These are phyloP conservation scores for Nectriaceae sp. DNA, from an alignment of 2,329 filamentous ascomycete species.

Conservation along the genomic window DNA sequence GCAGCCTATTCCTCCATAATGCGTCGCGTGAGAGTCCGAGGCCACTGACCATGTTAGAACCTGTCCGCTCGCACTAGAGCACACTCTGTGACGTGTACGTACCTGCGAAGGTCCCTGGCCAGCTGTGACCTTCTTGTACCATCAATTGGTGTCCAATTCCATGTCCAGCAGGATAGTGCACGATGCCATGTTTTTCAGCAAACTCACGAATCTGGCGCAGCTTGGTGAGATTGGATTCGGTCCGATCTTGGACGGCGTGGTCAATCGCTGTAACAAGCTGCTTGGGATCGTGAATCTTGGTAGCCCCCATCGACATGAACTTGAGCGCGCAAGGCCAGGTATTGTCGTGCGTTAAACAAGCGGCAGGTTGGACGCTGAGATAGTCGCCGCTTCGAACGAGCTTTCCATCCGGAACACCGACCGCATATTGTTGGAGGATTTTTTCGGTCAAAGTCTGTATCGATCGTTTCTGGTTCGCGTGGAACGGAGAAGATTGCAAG, in stretches of 20 bases:
- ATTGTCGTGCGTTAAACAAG: constrained; percentile 88
- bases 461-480: too few relatives aligned
- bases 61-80: too few relatives aligned
- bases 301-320: constrained; percentile 68
- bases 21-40: constrained; percentile 75
- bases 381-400: constrained; percentile 76
- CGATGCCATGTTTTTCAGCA: constrained; percentile 73
- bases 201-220: constrained; percentile 87
- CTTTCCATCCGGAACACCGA: constrained; percentile 76
- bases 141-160: constrained; percentile 93
- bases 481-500: too few relatives aligned
- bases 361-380: constrained; percentile 61
- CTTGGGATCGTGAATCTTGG: constrained; percentile 66
- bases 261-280: constrained; percentile 75
- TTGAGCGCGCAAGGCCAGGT: constrained; percentile 63
- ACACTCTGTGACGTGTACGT: too few relatives aligned
- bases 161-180: constrained; percentile 74
- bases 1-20: constrained; percentile 64
- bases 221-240: constrained; percentile 77
- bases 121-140: constrained; percentile 72
- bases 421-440: constrained; percentile 80
- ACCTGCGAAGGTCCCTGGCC: constrained; percentile 88
- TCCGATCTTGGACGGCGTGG: constrained; percentile 86
- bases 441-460: constrained; percentile 90
- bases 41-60: too few relatives aligned